Evolutionary conservation across 1,139 yeast genomes (phyloP).

Genomic region (Geotrichum reessii): DNA sequence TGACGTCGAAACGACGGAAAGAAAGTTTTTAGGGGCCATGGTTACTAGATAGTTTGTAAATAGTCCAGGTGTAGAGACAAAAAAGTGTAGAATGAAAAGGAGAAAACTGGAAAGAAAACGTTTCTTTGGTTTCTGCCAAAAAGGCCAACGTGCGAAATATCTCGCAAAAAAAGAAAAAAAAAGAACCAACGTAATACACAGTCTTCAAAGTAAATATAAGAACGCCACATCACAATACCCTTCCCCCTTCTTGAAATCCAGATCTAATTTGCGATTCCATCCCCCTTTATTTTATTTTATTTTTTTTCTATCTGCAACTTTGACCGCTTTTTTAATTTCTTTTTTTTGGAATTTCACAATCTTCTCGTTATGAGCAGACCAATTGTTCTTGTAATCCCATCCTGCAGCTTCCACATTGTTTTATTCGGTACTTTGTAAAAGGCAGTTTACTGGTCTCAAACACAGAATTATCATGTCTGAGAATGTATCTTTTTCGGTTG

Average conservation of each 20-base stretch:
- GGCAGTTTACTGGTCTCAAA: neutral
- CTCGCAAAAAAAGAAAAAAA: no score
- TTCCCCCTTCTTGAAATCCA: no score
- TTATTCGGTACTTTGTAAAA: neutral
- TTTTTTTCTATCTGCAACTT: no score
- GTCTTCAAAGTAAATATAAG: neutral
- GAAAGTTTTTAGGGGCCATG: constrained; percentile 7
- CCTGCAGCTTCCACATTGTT: no score
- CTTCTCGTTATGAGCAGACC: no score
- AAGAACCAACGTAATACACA: neutral
- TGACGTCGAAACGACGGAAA: constrained; percentile 15
- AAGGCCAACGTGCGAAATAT: neutral
- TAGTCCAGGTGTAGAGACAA: neutral
- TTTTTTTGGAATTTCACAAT: no score
- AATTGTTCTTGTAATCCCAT: no score
- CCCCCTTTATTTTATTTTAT: no score
- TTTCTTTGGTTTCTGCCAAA: neutral
- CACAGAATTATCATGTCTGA: neutral
- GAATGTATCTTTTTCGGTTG: neutral
- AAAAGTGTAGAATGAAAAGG: neutral
- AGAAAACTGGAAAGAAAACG: neutral
- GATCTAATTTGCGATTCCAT: no score
- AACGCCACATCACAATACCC: neutral
- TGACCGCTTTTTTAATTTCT: no score
- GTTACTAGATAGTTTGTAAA: neutral